Conservation (phyloP, 129 eudicot species). For the Arctium minus region DNA sequence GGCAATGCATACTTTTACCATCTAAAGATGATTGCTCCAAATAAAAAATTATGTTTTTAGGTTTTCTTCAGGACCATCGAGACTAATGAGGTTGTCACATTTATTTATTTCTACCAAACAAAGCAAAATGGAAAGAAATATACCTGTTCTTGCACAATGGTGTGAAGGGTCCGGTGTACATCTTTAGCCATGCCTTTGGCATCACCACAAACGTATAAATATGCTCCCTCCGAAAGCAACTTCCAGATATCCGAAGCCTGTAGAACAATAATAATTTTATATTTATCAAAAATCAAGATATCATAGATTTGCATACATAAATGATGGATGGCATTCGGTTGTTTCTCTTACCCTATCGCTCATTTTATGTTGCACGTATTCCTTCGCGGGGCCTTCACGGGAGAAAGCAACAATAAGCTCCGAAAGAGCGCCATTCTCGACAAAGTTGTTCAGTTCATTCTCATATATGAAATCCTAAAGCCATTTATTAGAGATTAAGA, state of each 20-base stretch:
- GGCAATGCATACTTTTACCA: neutral
- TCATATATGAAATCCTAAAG: conserved; percentile 79
- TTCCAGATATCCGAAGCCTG: conserved; percentile 92
- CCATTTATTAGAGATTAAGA: neutral
- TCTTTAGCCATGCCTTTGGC: conserved; percentile 99
- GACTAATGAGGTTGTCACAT: too few species aligned
- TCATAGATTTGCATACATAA: neutral
- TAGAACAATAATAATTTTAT: neutral
- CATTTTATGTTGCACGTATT: conserved; percentile 97
- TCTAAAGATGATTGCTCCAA: neutral
- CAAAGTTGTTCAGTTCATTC: conserved; percentile 71
- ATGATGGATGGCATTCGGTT: neutral
- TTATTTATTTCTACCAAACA: too few species aligned
- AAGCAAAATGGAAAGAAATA: neutral
- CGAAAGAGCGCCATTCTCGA: conserved; percentile 70
- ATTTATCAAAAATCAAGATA: neutral
- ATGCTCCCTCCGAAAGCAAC: conserved; percentile 81
- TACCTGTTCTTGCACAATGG: conserved; percentile 92
- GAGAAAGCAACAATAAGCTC: conserved; percentile 92
- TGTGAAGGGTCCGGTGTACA: conserved; percentile 94
- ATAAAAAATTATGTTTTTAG: neutral
- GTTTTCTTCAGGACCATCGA: too few species aligned
- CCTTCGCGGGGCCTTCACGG: conserved; percentile 86
- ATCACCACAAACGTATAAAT: conserved; percentile 94
- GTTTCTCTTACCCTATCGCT: conserved; percentile 47